Evolutionary conservation across 2,329 filamentous ascomycete species (phyloP).

Genomic region (Mycosphaerella sp.): DNA sequence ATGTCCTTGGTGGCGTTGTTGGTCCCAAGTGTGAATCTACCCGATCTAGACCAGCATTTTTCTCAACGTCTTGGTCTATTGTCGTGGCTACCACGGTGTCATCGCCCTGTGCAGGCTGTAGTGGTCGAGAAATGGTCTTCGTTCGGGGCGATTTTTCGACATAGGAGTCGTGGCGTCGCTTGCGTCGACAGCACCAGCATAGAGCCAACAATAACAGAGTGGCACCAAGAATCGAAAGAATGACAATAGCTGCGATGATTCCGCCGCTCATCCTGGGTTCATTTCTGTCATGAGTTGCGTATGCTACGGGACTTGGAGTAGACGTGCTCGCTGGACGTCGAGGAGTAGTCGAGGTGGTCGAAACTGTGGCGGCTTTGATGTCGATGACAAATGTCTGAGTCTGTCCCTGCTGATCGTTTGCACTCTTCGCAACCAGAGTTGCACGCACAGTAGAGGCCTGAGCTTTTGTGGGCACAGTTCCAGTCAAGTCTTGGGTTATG

Average conservation of each 20-base stretch:
- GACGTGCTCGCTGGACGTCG: constrained; percentile 2
- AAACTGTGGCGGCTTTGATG: constrained; percentile 23
- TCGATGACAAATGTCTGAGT: constrained; percentile 43
- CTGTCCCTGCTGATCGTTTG: constrained; percentile 28
- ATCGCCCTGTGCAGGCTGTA: constrained; percentile 31
- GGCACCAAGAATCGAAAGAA: constrained; percentile 29
- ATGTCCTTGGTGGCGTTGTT: constrained; percentile 5
- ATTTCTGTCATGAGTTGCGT: background rate
- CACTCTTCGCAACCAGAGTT: constrained; percentile 40
- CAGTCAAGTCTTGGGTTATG: constrained; percentile 41
- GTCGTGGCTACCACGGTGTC: constrained; percentile 24
- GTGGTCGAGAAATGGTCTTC: constrained; percentile 40
- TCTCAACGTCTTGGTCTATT: constrained; percentile 36
- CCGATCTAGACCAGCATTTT: constrained; percentile 28
- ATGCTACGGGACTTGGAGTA: constrained; percentile 2
- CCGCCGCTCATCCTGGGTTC: constrained; percentile 16
- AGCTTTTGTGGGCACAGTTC: constrained; percentile 43
- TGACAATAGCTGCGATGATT: constrained; percentile 33
- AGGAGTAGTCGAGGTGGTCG: constrained; percentile 7
- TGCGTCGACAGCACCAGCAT: constrained; percentile 26
- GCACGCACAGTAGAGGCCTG: constrained; percentile 38
- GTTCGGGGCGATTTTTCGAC: constrained; percentile 17
- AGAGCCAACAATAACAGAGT: constrained; percentile 23
- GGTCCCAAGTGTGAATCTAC: constrained; percentile 8
- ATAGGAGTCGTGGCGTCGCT: constrained; percentile 16